These are phyloP conservation scores for Trichocladium antarcticum DNA, from an alignment of 495 filamentous ascomycete species.

Conservation along the genomic window DNA sequence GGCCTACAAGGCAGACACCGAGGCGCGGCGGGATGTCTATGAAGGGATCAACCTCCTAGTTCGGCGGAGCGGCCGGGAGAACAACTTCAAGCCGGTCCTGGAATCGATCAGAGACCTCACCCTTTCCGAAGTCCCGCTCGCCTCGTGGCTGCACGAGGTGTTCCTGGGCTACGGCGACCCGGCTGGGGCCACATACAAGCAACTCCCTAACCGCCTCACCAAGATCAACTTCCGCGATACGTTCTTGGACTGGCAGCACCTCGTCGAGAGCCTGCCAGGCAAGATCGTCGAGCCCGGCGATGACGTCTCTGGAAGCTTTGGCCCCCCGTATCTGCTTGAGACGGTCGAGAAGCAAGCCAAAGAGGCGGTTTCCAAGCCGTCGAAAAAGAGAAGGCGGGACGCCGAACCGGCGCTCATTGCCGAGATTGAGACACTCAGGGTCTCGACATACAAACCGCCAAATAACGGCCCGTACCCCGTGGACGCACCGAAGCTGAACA, in stretches of 20 bases:
- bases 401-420: slow-evolving; percentile 48
- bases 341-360: slow-evolving; percentile 41
- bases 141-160: slow-evolving; percentile 89
- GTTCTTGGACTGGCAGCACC: slow-evolving; percentile 89
- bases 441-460: slow-evolving; percentile 84
- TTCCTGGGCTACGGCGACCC: slow-evolving; percentile 96
- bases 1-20: slow-evolving; percentile 69
- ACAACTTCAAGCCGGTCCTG: slow-evolving; percentile 93
- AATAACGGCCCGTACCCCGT: slow-evolving; percentile 87
- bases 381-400: slow-evolving; percentile 78
- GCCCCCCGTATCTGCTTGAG: slow-evolving; percentile 77
- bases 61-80: slow-evolving; percentile 76
- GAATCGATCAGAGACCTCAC: slow-evolving; percentile 82
- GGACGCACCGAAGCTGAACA: slow-evolving; percentile 75
- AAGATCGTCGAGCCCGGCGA: slow-evolving; percentile 69
- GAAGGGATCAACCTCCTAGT: slow-evolving; percentile 78
- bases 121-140: slow-evolving; percentile 73
- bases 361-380: slow-evolving; percentile 36
- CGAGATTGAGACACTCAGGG: slow-evolving; percentile 55
- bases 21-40: slow-evolving; percentile 70
- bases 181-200: slow-evolving; percentile 71
- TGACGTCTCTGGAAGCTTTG: slow-evolving; percentile 59
- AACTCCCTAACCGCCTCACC: slow-evolving; percentile 63
- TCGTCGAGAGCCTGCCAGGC: slow-evolving; percentile 76
- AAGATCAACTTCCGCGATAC: slow-evolving; percentile 87